These are phyloP conservation scores for Rhododendron ovatum DNA, from an alignment of 148 eudicot genomes.

Conservation along the genomic window DNA sequence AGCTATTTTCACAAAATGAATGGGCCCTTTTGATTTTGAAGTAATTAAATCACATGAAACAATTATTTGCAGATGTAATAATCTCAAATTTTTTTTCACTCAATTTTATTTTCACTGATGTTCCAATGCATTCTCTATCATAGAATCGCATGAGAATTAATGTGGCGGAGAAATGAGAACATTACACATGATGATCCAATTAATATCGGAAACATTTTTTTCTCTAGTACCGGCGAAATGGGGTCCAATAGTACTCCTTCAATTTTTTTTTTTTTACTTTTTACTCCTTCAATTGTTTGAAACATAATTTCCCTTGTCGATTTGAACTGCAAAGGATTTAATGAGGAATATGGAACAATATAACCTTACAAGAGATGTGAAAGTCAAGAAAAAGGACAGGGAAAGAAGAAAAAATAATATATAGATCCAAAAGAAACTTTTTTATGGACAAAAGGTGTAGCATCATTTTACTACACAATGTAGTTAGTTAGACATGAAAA, in stretches of 20 bases:
- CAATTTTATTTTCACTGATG: too few species aligned
- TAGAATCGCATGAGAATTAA: too few species aligned
- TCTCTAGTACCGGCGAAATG: background rate
- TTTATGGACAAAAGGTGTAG: background rate
- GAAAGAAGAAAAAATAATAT: background rate
- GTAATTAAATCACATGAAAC: background rate
- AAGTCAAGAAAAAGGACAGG: background rate
- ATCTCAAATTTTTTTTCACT: background rate
- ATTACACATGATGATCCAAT: background rate
- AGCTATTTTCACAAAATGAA: background rate
- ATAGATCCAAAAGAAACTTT: background rate
- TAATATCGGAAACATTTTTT: too few species aligned
- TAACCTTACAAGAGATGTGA: background rate
- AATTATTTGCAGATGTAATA: background rate
- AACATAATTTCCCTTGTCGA: background rate
- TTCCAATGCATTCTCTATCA: background rate
- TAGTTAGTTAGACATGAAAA: background rate
- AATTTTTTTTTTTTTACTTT: too few species aligned
- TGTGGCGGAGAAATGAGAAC: background rate
- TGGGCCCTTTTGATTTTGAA: background rate
- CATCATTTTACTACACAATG: background rate
- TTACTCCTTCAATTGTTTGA: background rate
- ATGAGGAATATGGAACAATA: background rate
- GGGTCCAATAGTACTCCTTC: background rate
- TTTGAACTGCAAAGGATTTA: background rate